Percentiles rank a stretch among this genome's conserved stretches.
These are phyloP conservation scores for Sphaerostilbella broomeana DNA, from an alignment of 2,329 filamentous ascomycete species.

Conservation along the genomic window DNA sequence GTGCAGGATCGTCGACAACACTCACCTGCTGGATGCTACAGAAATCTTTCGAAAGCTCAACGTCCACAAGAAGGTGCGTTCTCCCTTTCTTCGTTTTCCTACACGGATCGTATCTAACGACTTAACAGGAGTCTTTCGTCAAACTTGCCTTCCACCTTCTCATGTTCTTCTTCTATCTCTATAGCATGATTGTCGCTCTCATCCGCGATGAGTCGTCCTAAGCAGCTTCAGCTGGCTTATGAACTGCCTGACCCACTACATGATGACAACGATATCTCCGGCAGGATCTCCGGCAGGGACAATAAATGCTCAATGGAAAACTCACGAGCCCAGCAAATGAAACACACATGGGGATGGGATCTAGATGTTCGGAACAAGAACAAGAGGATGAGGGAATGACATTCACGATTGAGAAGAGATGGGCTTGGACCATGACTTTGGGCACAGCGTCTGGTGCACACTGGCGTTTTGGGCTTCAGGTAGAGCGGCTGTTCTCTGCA, in stretches of 20 bases:
- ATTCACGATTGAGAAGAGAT: slow-evolving; percentile 22
- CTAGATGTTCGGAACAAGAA: slow-evolving; percentile 14
- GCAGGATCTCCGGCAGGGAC: slow-evolving; percentile 13
- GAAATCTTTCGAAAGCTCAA: slow-evolving; percentile 99
- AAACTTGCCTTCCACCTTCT: slow-evolving; percentile 97
- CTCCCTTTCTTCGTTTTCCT: too few species aligned
- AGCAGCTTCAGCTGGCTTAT: slow-evolving; percentile 22
- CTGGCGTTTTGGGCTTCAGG: slow-evolving; percentile 25
- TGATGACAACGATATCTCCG: slow-evolving; percentile 13
- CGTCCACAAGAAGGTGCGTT: slow-evolving; percentile 87
- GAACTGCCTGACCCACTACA: slow-evolving; percentile 13
- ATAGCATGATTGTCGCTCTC: slow-evolving; percentile 95
- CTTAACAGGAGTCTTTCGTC: slow-evolving; percentile 83
- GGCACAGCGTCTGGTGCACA: slow-evolving; percentile 24
- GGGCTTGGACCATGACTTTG: slow-evolving; percentile 25
- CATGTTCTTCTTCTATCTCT: slow-evolving; percentile 99
- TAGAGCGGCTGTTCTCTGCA: slow-evolving; percentile 16
- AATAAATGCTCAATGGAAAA: slow-evolving; percentile 8
- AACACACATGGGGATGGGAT: slow-evolving; percentile 6
- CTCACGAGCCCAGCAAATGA: slow-evolving; percentile 6
- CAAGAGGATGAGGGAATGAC: slow-evolving; percentile 23
- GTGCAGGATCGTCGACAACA: slow-evolving; percentile 86
- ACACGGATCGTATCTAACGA: too few species aligned
- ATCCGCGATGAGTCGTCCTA: slow-evolving; percentile 92
- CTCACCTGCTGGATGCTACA: slow-evolving; percentile 92